phyloP scores from a whole-genome alignment of 1,284 basidiomycete genomes.

The Naganishia liquefaciens region DNA sequence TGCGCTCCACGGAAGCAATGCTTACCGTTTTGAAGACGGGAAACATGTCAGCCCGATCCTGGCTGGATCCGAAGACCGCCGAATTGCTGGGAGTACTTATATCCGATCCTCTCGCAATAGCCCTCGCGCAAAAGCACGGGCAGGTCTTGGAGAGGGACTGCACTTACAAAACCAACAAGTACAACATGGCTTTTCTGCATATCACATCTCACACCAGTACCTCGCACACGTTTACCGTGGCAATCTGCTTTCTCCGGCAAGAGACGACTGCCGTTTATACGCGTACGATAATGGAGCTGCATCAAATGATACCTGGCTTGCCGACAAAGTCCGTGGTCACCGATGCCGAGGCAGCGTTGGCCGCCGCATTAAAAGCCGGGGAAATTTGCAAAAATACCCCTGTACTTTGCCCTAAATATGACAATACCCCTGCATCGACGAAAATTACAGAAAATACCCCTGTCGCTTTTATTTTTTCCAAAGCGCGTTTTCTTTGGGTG shows the following conservation, averaged over 20 bases:
- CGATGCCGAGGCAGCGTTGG: background rate
- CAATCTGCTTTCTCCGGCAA: background rate
- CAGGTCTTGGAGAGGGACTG: constrained; percentile 3
- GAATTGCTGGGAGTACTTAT: background rate
- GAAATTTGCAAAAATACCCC: too few relatives aligned
- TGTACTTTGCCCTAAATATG: too few relatives aligned
- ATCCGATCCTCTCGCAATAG: background rate
- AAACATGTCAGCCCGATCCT: too few relatives aligned
- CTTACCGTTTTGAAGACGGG: too few relatives aligned
- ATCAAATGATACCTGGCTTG: background rate
- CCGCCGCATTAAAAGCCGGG: background rate
- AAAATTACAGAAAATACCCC: too few relatives aligned
- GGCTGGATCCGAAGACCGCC: background rate
- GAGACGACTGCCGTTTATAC: background rate
- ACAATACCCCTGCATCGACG: too few relatives aligned
- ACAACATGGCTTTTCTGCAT: background rate
- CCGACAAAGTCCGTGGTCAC: background rate
- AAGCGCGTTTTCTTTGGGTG: too few relatives aligned
- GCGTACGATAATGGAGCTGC: background rate
- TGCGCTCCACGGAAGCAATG: too few relatives aligned
- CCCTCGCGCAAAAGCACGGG: background rate
- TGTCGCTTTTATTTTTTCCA: too few relatives aligned
- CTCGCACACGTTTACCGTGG: background rate
- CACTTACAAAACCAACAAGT: constrained; percentile 3
- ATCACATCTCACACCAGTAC: background rate